Conservation (phyloP, 1,139 yeast genomes). For the Geotrichum carabidarum region DNA sequence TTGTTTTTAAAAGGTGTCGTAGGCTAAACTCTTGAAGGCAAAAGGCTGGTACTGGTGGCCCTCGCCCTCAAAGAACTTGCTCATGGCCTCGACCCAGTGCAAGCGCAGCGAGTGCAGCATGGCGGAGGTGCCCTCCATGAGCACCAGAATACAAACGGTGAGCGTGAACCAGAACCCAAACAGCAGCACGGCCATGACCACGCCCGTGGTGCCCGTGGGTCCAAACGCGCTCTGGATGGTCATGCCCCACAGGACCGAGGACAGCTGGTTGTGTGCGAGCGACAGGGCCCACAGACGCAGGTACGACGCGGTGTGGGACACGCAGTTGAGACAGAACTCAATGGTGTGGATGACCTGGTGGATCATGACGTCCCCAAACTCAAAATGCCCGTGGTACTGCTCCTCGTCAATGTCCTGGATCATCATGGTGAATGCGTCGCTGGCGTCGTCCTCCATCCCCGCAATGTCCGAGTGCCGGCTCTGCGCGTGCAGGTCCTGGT, state of each 20-base stretch:
- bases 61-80: conserved; percentile 94
- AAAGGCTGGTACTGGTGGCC: conserved; percentile 87
- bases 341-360: conserved; percentile 98
- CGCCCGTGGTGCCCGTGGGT: conserved; percentile 62
- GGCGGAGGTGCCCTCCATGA: conserved; percentile 98
- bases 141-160: conserved; percentile 83
- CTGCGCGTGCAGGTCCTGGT: conserved; percentile 25
- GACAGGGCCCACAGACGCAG: conserved; percentile 96
- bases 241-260: conserved; percentile 94
- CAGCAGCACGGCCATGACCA: conserved; percentile 63
- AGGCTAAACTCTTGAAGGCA: conserved; percentile 41
- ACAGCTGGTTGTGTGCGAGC: conserved; percentile 92
- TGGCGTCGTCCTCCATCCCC: conserved; percentile 36
- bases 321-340: conserved; percentile 95
- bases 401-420: conserved; percentile 42
- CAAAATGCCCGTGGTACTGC: conserved; percentile 49
- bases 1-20: conserved; percentile 11
- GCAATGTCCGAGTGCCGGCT: conserved; percentile 25
- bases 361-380: conserved; percentile 89
- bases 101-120: conserved; percentile 94
- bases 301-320: conserved; percentile 96
- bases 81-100: conserved; percentile 99
- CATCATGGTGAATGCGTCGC: conserved; percentile 30
- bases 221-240: conserved; percentile 83
- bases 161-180: conserved; percentile 94